Percentiles rank a stretch among this genome's conserved stretches.
These are phyloP conservation scores for Metschnikowia lochheadii DNA, from an alignment of 805 yeast genomes.

Conservation along the genomic window DNA sequence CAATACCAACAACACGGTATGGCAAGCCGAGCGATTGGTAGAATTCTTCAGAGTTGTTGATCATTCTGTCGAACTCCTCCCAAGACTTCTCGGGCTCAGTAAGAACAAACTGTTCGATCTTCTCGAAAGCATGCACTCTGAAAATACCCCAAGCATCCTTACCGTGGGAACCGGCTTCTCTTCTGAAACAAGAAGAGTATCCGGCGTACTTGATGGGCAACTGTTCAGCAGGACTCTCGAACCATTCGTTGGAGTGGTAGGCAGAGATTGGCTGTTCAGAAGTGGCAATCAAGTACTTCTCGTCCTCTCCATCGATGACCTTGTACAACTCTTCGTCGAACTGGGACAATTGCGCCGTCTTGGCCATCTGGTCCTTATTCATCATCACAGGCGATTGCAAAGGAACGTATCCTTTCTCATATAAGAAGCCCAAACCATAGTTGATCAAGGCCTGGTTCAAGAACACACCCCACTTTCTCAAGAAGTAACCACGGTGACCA, in stretches of 20 bases:
- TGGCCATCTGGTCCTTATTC: slow-evolving; percentile 99
- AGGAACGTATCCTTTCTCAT: slow-evolving; percentile 75
- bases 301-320: slow-evolving; percentile 95
- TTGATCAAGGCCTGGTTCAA: slow-evolving; percentile 96
- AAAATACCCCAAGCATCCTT: slow-evolving; percentile 99
- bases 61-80: slow-evolving; percentile 97
- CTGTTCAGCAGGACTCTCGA: slow-evolving; percentile 95
- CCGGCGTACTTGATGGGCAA: slow-evolving; percentile 97
- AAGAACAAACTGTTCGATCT: slow-evolving; percentile 92
- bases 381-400: slow-evolving; percentile 99
- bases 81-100: slow-evolving; percentile 98
- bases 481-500: slow-evolving; percentile 97
- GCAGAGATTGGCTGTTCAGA: slow-evolving; percentile 99
- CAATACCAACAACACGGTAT: slow-evolving; percentile 96
- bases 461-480: slow-evolving; percentile 93
- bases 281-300: slow-evolving; percentile 95
- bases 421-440: slow-evolving; percentile 85
- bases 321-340: slow-evolving; percentile 98
- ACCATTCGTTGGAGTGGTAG: slow-evolving; percentile 96
- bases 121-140: slow-evolving; percentile 98
- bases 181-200: slow-evolving; percentile 96
- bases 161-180: slow-evolving; percentile 99
- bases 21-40: slow-evolving; percentile 90
- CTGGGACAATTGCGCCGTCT: slow-evolving; percentile 96
- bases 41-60: slow-evolving; percentile 83